These are phyloP conservation scores for Candida pseudofarinosa DNA, from an alignment of 805 yeast species.

Conservation along the genomic window DNA sequence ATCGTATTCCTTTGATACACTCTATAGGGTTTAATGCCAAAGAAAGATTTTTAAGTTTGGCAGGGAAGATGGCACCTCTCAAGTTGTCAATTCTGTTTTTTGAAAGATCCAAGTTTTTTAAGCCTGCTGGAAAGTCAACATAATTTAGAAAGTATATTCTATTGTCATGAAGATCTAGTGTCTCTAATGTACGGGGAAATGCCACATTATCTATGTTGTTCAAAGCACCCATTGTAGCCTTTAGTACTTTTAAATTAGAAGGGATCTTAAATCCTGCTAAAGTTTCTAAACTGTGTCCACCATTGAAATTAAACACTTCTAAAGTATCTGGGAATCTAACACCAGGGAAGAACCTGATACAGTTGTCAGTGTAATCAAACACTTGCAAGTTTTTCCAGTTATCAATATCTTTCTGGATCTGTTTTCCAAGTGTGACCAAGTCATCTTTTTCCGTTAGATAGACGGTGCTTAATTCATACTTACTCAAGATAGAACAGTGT, in stretches of 20 bases:
- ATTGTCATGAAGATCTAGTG: slow-evolving; percentile 33
- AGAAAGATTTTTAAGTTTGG: slow-evolving; percentile 23
- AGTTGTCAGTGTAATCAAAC: slow-evolving; percentile 36
- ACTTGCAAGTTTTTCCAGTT: slow-evolving; percentile 30
- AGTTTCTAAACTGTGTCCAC: slow-evolving; percentile 36
- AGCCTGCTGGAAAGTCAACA: slow-evolving; percentile 32
- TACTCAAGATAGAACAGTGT: slow-evolving; percentile 37
- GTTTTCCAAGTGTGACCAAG: slow-evolving; percentile 28
- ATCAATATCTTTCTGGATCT: slow-evolving; percentile 32
- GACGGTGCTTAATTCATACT: slow-evolving; percentile 30
- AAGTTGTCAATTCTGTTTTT: slow-evolving; percentile 37
- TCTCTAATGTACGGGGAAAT: slow-evolving; percentile 31
- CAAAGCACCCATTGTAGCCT: slow-evolving; percentile 32
- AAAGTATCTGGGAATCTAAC: slow-evolving; percentile 35
- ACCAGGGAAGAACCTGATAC: slow-evolving; percentile 36
- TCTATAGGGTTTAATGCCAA: slow-evolving; percentile 40
- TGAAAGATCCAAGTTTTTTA: slow-evolving; percentile 31
- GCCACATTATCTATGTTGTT: slow-evolving; percentile 31
- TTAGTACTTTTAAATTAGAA: slow-evolving; percentile 20
- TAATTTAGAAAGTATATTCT: slow-evolving; percentile 35
- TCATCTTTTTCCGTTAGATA: slow-evolving; percentile 33
- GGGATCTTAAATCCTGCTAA: slow-evolving; percentile 40
- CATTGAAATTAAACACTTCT: slow-evolving; percentile 36
- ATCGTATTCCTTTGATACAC: slow-evolving; percentile 36
- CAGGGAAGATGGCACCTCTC: slow-evolving; percentile 35